phyloP scores from a whole-genome alignment of 2,329 filamentous ascomycete genomes.

The Myriosclerotinia scirpicola region DNA sequence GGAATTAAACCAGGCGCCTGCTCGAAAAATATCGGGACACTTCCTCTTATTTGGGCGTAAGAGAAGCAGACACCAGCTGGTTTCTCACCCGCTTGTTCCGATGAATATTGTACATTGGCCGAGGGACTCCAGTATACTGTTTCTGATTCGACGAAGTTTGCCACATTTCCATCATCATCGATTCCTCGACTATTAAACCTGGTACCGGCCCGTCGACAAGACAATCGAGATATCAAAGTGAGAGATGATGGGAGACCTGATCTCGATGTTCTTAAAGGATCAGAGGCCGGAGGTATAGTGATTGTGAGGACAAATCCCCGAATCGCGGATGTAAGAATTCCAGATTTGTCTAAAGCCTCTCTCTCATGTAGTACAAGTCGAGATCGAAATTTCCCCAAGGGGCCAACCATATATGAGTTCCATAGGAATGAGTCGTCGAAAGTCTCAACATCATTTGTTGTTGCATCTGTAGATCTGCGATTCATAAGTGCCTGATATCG shows the following conservation, averaged over 20 bases:
- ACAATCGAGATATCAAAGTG: constrained; percentile 88
- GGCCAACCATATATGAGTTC: constrained; percentile 98
- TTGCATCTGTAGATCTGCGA: constrained; percentile 67
- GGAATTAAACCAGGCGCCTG: constrained; percentile 85
- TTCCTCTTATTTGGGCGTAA: constrained; percentile 89
- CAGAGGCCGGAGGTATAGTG: constrained; percentile 74
- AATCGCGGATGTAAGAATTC: constrained; percentile 90
- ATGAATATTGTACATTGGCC: constrained; percentile 25
- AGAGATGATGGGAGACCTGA: constrained; percentile 79
- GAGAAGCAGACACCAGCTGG: constrained; percentile 73
- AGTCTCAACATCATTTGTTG: constrained; percentile 85
- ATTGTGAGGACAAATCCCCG: constrained; percentile 88
- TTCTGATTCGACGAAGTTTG: constrained; percentile 98
- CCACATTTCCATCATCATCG: constrained; percentile 95
- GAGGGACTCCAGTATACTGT: constrained; percentile 85
- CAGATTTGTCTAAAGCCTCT: constrained; percentile 76
- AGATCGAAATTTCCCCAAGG: constrained; percentile 84
- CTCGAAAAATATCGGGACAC: constrained; percentile 96
- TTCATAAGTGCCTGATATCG: constrained; percentile 21
- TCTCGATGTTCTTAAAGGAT: constrained; percentile 64
- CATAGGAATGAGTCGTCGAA: constrained; percentile 91
- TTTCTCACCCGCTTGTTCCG: constrained; percentile 32
- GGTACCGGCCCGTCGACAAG: constrained; percentile 87
- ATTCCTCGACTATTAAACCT: constrained; percentile 97
- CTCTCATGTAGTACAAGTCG: constrained; percentile 74